A percentile compares a stretch with the other conserved stretches of the same genome.
Conservation (phyloP, 2,329 filamentous ascomycete species). For the Apiospora malaysiana region DNA sequence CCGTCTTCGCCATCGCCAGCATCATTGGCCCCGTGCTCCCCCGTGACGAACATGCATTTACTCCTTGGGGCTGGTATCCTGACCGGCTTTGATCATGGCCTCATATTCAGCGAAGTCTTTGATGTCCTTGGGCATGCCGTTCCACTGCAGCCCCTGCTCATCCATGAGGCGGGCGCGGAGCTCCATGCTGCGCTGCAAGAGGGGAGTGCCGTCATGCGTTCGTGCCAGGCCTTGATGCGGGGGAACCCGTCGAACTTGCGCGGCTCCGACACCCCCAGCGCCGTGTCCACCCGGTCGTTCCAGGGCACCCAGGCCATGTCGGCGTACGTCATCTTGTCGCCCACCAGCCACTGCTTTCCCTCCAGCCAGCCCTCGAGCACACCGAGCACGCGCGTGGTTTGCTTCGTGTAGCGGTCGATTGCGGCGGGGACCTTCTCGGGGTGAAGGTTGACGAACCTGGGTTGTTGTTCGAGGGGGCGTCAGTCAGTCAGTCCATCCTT, state of each 20-base stretch:
- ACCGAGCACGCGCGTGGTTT: constrained; percentile 49
- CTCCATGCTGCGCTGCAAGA: constrained; percentile 46
- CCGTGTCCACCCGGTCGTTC: constrained; percentile 34
- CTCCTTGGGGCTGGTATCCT: no score
- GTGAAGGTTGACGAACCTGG: constrained; percentile 51
- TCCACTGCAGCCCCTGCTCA: constrained; percentile 43
- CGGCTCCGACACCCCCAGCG: no score
- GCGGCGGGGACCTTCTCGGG: constrained; percentile 45
- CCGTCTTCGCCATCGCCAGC: no score
- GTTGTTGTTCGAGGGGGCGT: no score
- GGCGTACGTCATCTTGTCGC: constrained; percentile 29
- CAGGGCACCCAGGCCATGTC: constrained; percentile 30
- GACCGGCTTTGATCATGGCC: no score
- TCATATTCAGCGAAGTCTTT: constrained; percentile 38
- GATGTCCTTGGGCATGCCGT: constrained; percentile 44
- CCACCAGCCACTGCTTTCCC: constrained; percentile 34
- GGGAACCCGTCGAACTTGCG: no score
- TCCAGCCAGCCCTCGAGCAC: constrained; percentile 49
- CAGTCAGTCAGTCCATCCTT: no score
- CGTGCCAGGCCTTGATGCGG: constrained; percentile 42
- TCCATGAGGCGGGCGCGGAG: constrained; percentile 41
- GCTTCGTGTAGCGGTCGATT: constrained; percentile 52
- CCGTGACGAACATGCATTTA: no score
- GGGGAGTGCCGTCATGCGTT: constrained; percentile 39
- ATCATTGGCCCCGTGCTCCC: no score